phyloP scores from a whole-genome alignment of 805 yeast genomes.

The Myxozyma lipomycoides region DNA sequence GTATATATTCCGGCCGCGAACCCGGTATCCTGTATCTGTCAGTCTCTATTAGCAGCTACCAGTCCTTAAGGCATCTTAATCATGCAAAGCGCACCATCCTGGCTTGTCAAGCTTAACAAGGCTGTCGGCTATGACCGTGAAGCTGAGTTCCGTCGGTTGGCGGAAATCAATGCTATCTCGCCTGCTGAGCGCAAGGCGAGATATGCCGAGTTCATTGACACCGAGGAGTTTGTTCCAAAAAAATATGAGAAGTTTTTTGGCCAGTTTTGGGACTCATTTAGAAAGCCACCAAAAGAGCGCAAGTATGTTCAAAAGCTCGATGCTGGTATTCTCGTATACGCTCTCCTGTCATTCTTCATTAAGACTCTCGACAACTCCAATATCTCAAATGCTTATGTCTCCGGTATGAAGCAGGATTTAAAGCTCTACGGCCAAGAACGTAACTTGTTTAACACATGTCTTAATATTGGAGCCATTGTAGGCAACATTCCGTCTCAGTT shows the following conservation, averaged over 20 bases:
- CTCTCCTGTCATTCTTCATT: constrained; percentile 42
- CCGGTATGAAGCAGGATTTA: constrained; percentile 50
- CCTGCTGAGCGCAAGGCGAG: constrained; percentile 1
- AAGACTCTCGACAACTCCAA: constrained; percentile 60
- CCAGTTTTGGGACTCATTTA: constrained; percentile 27
- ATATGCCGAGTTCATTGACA: constrained; percentile 4
- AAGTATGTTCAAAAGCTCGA: constrained; percentile 39
- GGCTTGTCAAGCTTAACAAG: background rate
- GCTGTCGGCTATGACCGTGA: constrained; percentile 9
- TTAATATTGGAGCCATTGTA: constrained; percentile 40
- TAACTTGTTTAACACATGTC: constrained; percentile 11
- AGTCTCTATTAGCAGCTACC: too few relatives aligned
- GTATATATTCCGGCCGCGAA: too few relatives aligned
- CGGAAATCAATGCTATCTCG: background rate
- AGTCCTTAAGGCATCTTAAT: too few relatives aligned
- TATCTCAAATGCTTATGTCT: constrained; percentile 60
- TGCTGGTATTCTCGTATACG: constrained; percentile 35
- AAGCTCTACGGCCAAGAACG: constrained; percentile 27
- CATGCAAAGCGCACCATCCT: too few relatives aligned
- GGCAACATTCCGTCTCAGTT: constrained; percentile 46
- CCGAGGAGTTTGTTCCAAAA: background rate
- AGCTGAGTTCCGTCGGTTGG: constrained; percentile 4
- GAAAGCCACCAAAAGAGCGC: constrained; percentile 33
- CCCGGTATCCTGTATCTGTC: too few relatives aligned
- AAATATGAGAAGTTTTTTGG: constrained; percentile 5